A percentile compares a stretch with the other conserved stretches of the same genome.
Conservation (phyloP, 768 basidiomycete species). For the Butyriboletus loyo region DNA sequence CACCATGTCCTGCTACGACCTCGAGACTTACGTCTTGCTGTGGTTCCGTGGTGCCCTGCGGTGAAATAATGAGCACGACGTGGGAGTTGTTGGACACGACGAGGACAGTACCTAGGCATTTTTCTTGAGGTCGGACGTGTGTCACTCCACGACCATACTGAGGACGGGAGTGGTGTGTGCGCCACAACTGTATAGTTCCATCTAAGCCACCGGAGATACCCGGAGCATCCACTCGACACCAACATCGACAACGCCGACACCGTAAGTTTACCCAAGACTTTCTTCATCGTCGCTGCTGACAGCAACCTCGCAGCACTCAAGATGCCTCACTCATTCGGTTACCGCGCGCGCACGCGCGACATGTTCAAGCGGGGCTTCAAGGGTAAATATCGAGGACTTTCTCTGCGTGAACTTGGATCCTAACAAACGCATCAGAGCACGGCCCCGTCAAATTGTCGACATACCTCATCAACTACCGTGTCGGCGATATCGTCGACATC, state of each 20-base stretch:
- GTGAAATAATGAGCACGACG: conserved; percentile 26
- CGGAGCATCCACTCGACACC: conserved; percentile 34
- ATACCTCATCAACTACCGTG: conserved; percentile 87
- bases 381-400: conserved; percentile 49
- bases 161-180: conserved; percentile 35
- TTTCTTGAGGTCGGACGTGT: conserved; percentile 52
- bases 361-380: conserved; percentile 99
- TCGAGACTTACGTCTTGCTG: conserved; percentile 90
- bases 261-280: conserved; percentile 37
- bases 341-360: conserved; percentile 99
- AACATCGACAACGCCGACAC: conserved; percentile 45
- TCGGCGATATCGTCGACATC: conserved; percentile 99
- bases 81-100: conserved; percentile 1
- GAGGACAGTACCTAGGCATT: conserved; percentile 77
- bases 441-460: conserved; percentile 90
- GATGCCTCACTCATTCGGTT: conserved; percentile 99
- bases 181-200: conserved; percentile 66
- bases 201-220: conserved; percentile 63
- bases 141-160: conserved; percentile 33
- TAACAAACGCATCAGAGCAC: conserved; percentile 56
- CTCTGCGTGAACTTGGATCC: conserved; percentile 7
- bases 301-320: conserved; percentile 48
- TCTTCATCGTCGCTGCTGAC: conserved; percentile 13
- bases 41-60: conserved; percentile 87
- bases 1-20: conserved; percentile 65